Evolutionary conservation across 1,139 yeast genomes (phyloP).

Genomic region (Candida labiduridarum): DNA sequence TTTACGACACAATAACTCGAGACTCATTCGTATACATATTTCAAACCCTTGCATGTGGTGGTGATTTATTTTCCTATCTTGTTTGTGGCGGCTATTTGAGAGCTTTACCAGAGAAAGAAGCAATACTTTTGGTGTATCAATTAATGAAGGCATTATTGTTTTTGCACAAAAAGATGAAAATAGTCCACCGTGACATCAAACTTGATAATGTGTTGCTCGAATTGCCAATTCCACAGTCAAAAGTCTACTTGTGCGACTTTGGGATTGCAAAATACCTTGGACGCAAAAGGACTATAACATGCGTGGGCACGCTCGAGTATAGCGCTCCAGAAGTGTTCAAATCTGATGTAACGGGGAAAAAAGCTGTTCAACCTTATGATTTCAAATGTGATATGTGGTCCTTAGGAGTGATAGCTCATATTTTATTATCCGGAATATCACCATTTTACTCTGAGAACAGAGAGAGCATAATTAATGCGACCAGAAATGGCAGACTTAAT

Average conservation of each 20-base stretch:
- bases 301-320: slow-evolving; percentile 70
- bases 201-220: slow-evolving; percentile 59
- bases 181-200: slow-evolving; percentile 30
- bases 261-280: slow-evolving; percentile 55
- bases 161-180: slow-evolving; percentile 38
- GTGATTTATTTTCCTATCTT: slow-evolving; percentile 65
- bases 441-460: slow-evolving; percentile 56
- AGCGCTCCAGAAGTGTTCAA: slow-evolving; percentile 59
- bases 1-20: slow-evolving; percentile 41
- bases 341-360: slow-evolving; percentile 12
- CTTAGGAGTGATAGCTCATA: slow-evolving; percentile 58
- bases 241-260: slow-evolving; percentile 63
- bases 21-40: slow-evolving; percentile 45
- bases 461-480: slow-evolving; percentile 37
- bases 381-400: slow-evolving; percentile 71
- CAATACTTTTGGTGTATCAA: slow-evolving; percentile 57
- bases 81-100: slow-evolving; percentile 42
- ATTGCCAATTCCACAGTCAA: slow-evolving; percentile 53
- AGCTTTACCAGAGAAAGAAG: slow-evolving; percentile 55
- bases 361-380: slow-evolving; percentile 40
- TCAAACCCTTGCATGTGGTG: slow-evolving; percentile 60
- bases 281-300: slow-evolving; percentile 47
- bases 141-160: slow-evolving; percentile 55
- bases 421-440: slow-evolving; percentile 59
- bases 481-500: slow-evolving; percentile 42